These are phyloP conservation scores for Emmonsiellopsis sp. DNA, from an alignment of 2,329 filamentous ascomycete genomes.

Conservation along the genomic window DNA sequence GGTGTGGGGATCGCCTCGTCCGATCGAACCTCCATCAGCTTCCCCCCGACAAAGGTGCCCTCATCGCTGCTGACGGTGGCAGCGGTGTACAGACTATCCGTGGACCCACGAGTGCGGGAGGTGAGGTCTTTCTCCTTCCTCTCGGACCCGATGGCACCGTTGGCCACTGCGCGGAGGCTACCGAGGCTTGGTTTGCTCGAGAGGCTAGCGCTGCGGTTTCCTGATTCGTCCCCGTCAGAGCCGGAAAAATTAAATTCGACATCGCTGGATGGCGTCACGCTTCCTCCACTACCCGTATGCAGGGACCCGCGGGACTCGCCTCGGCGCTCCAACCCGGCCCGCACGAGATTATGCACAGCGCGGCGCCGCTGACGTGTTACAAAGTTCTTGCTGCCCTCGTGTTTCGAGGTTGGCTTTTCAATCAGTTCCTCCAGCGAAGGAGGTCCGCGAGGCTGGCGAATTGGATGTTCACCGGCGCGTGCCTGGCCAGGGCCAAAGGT, in stretches of 20 bases:
- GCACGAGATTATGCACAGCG: conserved; percentile 83
- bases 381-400: conserved; percentile 97
- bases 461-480: conserved; percentile 87
- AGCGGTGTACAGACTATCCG: conserved; percentile 45
- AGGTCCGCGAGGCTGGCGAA: conserved; percentile 86
- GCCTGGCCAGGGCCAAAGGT: conserved; percentile 88
- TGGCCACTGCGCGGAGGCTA: conserved; percentile 68
- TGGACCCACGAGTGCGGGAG: conserved; percentile 47
- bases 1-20: conserved; percentile 25
- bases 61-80: conserved; percentile 61
- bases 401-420: conserved; percentile 80
- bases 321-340: conserved; percentile 78
- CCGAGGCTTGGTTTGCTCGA: conserved; percentile 65
- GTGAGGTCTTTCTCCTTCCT: conserved; percentile 59
- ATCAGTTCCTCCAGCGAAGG: conserved; percentile 86
- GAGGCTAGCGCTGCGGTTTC: conserved; percentile 44
- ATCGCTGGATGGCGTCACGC: conserved; percentile 85
- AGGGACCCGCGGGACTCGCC: conserved; percentile 60
- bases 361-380: conserved; percentile 83
- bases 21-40: conserved; percentile 39
- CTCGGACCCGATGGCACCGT: conserved; percentile 80
- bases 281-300: conserved; percentile 55
- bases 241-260: conserved; percentile 56
- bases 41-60: conserved; percentile 47
- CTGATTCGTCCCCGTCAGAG: conserved; percentile 54